A percentile compares a stretch with the other conserved stretches of the same genome.
Conservation (phyloP, 1,284 basidiomycete genomes). For the Apiotrichum porosum region DNA sequence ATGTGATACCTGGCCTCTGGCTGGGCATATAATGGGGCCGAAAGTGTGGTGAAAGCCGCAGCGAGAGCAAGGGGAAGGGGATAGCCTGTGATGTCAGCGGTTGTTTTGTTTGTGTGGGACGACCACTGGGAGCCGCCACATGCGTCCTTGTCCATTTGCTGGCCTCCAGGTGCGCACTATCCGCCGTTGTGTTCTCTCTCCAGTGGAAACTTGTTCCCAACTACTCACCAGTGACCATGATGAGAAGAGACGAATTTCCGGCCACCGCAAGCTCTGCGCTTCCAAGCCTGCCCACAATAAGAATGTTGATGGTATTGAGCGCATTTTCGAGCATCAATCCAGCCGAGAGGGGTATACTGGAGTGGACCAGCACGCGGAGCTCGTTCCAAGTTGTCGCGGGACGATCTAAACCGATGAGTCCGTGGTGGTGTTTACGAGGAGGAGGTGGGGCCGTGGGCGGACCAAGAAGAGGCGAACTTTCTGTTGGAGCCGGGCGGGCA, state of each 20-base stretch:
- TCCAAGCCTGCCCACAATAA: constrained; percentile 27
- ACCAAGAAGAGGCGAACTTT: too few relatives aligned
- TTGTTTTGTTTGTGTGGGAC: too few relatives aligned
- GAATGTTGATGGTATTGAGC: constrained; percentile 23
- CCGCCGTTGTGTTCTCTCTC: too few relatives aligned
- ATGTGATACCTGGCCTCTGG: constrained; percentile 24
- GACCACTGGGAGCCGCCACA: too few relatives aligned
- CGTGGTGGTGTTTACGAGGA: too few relatives aligned
- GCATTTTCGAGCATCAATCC: constrained; percentile 23
- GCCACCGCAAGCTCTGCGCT: constrained; percentile 26
- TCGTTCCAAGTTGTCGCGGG: constrained; percentile 16
- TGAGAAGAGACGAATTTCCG: constrained; percentile 30
- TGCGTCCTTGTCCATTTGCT: too few relatives aligned
- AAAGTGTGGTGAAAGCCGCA: constrained; percentile 38
- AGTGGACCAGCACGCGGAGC: constrained; percentile 12
- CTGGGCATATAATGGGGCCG: constrained; percentile 31
- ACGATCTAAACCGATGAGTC: constrained; percentile 15
- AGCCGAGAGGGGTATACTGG: constrained; percentile 10
- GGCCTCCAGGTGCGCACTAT: too few relatives aligned
- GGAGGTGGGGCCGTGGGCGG: too few relatives aligned
- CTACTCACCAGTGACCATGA: constrained; percentile 30
- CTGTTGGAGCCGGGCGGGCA: too few relatives aligned
- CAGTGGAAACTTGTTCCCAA: too few relatives aligned
- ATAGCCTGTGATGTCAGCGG: constrained; percentile 12
- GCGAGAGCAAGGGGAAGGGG: constrained; percentile 31